Base-by-base conservation (phyloP, 371 early-diverging fungal species). In the Nematocida ironsii region DNA sequence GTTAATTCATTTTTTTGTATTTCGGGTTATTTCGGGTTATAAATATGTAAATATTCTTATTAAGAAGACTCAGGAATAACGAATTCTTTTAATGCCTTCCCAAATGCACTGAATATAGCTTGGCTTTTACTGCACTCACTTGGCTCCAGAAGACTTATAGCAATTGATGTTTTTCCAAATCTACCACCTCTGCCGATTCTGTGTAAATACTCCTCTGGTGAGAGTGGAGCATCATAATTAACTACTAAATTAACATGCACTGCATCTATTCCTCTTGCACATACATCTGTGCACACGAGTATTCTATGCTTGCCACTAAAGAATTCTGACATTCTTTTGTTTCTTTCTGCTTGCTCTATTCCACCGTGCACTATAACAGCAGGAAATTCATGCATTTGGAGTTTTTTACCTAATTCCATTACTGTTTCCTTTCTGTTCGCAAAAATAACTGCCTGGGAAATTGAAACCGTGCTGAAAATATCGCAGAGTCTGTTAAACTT, bases 181-280 rank as follows among this genome's bases (percentile, higher is more conserved):
- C 99, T 91, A 7, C 98, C 99, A 57, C 97, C 97, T 90, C 97
- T 93, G 72, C 99, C 99, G 84, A 98, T 95, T 84, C 99, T 92
- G 89, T 98, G 98, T 55, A 98, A 89, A 86, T 98, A 97, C 2
- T 95, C 95, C 86, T 98, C 97, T 39, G 96, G 91, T 73, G 94
- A 93, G 86, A 93, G 93, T 72, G 98, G 97, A 86, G 97, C 94
- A 88, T 97, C 97, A 91, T 95, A 97, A 90, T 98, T 97, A 89
- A 98, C 95, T 57, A 98, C 98, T 13, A 96, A 93, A 88, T 97
- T 96, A 60, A 97, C 95, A 33, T 94, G 94, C 88, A 95, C 95
- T 84, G 96, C 96, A 89, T 98, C 98, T 84, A 97, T 96, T 89
- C 99, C 99, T 84, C 99, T 91, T 3, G 97, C 94, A 72, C 95